Evolutionary conservation across 1,139 yeast genomes (phyloP).

Genomic region (Kodamaea sp.): DNA sequence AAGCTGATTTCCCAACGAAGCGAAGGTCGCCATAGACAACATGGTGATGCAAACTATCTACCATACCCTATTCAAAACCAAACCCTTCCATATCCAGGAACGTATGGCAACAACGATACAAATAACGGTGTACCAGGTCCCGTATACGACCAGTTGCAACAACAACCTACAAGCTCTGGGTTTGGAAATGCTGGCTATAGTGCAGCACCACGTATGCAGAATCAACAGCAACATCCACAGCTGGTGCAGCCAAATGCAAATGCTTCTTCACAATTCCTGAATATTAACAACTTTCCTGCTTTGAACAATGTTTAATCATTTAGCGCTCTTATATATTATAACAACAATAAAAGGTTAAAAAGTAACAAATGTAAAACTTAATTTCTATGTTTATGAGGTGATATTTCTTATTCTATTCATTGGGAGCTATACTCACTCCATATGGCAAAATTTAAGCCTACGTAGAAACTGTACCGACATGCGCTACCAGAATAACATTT

Average conservation of each 20-base stretch:
- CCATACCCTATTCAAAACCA: conserved; percentile 20
- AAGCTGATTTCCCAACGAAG: conserved; percentile 31
- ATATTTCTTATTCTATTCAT: no score
- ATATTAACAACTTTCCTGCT: conserved; percentile 29
- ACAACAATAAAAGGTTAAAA: no score
- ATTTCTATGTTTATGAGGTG: no score
- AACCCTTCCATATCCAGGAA: conserved; percentile 10
- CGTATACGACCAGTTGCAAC: conserved; percentile 16
- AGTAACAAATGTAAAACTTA: no score
- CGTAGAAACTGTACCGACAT: no score
- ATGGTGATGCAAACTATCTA: conserved; percentile 4
- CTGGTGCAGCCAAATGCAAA: not conserved
- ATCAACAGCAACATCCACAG: conserved; percentile 1
- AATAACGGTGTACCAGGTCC: conserved; percentile 4
- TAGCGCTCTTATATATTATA: no score
- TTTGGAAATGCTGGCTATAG: conserved; percentile 28
- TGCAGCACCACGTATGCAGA: not conserved
- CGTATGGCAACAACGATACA: conserved; percentile 4
- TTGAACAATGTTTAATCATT: conserved; percentile 19
- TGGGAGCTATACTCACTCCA: not conserved
- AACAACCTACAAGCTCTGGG: conserved; percentile 37
- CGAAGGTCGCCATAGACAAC: conserved; percentile 5
- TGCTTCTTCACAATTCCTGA: conserved; percentile 21
- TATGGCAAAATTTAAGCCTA: not conserved
- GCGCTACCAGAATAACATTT: no score